Base-by-base conservation (phyloP, 2,329 filamentous ascomycete genomes). In the Pezicula neosporulosa region DNA sequence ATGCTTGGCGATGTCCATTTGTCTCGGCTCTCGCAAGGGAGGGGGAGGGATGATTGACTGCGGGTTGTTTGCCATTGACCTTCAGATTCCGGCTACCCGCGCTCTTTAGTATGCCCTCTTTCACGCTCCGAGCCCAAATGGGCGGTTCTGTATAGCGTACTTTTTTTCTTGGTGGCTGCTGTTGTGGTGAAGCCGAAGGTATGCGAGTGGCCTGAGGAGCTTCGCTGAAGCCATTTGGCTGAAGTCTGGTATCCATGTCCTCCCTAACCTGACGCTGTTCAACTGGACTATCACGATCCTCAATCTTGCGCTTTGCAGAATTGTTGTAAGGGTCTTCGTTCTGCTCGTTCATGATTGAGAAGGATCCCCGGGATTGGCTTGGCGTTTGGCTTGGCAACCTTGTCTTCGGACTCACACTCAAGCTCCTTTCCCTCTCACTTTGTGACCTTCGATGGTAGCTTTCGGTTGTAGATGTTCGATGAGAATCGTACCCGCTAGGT, bases 321-420 rank as follows among this genome's bases (percentile, higher is more conserved):
- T 52, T 51, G 7, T 46, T 53, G 47, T 57, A 54, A 6, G 48
- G 54, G 48, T 58, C 61, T 48, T 62, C 58, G 6, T 49, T 56
- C 53, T 57, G 50, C 21, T 39, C 37, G 15, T 43, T 52, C 18
- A 52, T 51, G 37, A 49, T 54, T 21, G 53, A 47, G 9, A 55
- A 51, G 28, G 59, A 46, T 37, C 42, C 53, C 50, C 54, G 49
- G 12, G 63, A 52, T 50, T 58, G 58, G n/a, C 50, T 45, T 44
- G 48, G 43, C 37, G 48, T 24, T 27, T 44, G 42, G 48, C 66
- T 64, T 6, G 67, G 60, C 15, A 85, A 72, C 56, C 80, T 77
- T 35, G 88, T 90, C 70, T 90, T 91, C 28, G 90, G 89, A 66
- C 88, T 93, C 47, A 93, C 82, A 63, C 87, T 92, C 48, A 87